Conservation (phyloP, 73 alveolate genomes). For the Durusdinium trenchii region DNA sequence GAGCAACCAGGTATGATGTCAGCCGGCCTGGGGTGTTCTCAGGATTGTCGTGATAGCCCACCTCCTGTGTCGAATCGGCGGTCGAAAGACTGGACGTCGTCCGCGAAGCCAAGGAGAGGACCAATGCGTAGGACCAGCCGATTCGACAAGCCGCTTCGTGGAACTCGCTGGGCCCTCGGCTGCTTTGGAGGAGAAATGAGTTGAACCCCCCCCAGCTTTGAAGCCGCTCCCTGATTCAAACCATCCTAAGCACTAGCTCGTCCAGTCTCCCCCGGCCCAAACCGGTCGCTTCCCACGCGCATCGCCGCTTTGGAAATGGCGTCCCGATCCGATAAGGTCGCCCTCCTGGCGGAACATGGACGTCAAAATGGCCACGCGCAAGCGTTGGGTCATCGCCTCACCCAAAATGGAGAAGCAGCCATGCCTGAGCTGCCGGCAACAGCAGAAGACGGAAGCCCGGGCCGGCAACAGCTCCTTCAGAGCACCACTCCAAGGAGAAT, state of each 20-base stretch:
- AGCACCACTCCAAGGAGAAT: not conserved
- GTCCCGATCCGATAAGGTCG: not conserved
- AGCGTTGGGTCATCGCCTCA: constrained; percentile 73
- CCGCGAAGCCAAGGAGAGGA: not conserved
- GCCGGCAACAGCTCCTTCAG: not conserved
- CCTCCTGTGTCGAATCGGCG: not conserved
- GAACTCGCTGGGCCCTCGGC: too few relatives aligned
- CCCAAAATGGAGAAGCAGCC: constrained; percentile 76
- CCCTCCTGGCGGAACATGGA: constrained; percentile 73
- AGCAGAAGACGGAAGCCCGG: too few relatives aligned
- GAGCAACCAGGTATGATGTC: too few relatives aligned
- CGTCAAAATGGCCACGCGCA: constrained; percentile 42
- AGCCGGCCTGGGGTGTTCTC: constrained; percentile 18
- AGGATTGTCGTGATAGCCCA: constrained; percentile 72
- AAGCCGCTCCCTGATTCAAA: not conserved
- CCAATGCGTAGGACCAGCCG: too few relatives aligned
- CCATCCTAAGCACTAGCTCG: not conserved
- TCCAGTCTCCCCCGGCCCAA: not conserved
- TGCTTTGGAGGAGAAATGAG: too few relatives aligned
- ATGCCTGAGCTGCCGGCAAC: constrained; percentile 38
- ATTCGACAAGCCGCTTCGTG: too few relatives aligned
- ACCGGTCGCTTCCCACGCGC: not conserved
- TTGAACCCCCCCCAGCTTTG: not conserved
- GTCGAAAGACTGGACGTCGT: not conserved
- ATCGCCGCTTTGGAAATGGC: not conserved